Base-by-base conservation (phyloP, 148 eudicot species). In the Amaranthus cruentus region DNA sequence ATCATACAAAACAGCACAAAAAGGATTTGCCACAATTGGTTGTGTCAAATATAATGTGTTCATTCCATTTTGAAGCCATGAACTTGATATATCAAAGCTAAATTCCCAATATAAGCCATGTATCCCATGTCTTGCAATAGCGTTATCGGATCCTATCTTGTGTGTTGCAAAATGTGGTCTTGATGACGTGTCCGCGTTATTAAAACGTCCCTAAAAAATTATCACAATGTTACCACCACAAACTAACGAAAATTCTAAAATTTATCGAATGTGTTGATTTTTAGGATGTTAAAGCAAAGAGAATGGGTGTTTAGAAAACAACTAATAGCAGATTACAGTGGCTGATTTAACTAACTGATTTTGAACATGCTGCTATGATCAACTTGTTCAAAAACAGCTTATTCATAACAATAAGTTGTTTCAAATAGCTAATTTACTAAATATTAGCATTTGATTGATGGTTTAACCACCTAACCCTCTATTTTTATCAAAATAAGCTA, bases 61-160 rank as follows among this genome's bases (percentile, higher is more conserved):
- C 62, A 43, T 76, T 61, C 83, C 83, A 38, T 60, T 54, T 12
- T 47, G 28, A 72, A 80, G 77, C 49, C 55, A 50, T 38, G 61
- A 43, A 18, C 79, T 79, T 2, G 77, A 59, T 44, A 76, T 21
- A 5, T 50, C 61, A 48, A 76, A 43, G 76, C 49, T 76, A 21
- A 56, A 67, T 49, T 59, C 6, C 69, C 70, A 55, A 9, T 71
- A 62, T 54, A 80, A 15, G 2, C 83, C 83, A 38, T 80, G 83
- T 48, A 80, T 76, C 2, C 80, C 79, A 11, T 76, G 80, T 47
- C 83, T 76, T 60, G 76, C 79, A 54, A 80, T 76, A 0, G 83
- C 80, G 2, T 80, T 80, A 66, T 80, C 79, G 28, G 28, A 9
- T 48, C 83, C 83, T 7, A 76, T 72, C 44, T 47, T 58, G 9